Evolutionary conservation across 2,329 filamentous ascomycete species (phyloP), one percentile per base, ranked within the genome.

Genomic region (Pseudomassariella vexata): DNA sequence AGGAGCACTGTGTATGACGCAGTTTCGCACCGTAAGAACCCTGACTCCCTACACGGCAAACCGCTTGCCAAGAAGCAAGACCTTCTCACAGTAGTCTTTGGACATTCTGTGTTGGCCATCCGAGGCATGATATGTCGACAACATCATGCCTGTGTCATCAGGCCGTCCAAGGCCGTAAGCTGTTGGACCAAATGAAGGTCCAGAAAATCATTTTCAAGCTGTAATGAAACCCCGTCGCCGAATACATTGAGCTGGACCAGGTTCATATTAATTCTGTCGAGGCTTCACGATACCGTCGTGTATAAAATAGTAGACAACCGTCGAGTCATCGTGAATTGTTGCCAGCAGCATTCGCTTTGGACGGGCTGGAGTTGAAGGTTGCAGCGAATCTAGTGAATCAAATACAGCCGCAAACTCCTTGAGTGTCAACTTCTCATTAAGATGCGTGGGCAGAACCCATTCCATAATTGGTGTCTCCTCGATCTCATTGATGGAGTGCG

Each of bases 271-370:
- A 54, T 92, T 92, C 56, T 90, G 85, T 36, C 85, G 70, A 16
- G 85, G 85, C 64, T 90, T 92, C 32, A 90, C 83, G 42, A 89
- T 78, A n/a, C 85, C 85, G 55, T 90, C 84, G 48, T 90, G 85
- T 55, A 90, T 76, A 41, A 89, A 71, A 52, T 92, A 92, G 59
- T 90, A 92, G 24, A 86, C 82, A 12, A 92, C 71, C 0, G 85
- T 90, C 42, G 85, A 89, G 58, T 92, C 85, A 47, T 83, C 77
- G 51, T 87, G 81, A 28, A 87, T 63, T 3, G 81, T 83, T 11
- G 82, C 84, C 31, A 92, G 63, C n/a, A 90, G 52, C 9, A 89
- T 55, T 39, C 85, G 68, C 64, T 89, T 90, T 28, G 65, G 63
- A 12, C 73, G 64, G 37, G 57, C 67, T 25, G 55, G 54, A 24